Base-by-base conservation (phyloP, 2,329 filamentous ascomycete genomes). In the Fusarium sp. region DNA sequence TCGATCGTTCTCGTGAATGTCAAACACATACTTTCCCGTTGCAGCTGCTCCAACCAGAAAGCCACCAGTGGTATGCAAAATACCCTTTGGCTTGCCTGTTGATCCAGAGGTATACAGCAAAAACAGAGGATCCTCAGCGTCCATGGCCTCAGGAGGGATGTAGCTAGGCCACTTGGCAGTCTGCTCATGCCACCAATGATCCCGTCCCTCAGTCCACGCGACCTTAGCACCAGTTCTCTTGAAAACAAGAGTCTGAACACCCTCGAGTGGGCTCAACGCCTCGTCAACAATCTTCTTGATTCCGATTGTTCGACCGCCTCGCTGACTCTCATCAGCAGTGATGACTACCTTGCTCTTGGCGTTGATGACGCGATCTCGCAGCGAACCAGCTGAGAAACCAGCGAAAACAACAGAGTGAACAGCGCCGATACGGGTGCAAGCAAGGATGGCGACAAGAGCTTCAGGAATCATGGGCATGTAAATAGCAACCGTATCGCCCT, bases 381-480 rank as follows among this genome's bases (percentile, higher is more conserved):
- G 89, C 2, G 95, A 97, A 81, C 97, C 95, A 56, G 95, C 93
- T 28, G 95, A 97, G 88, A 98, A 98, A 64, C 95, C 95, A 60
- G 95, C 95, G 77, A 98, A 98, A 67, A 98, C 93, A 47, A 98
- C 95, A 0, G 95, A 97, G 88, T 98, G 95, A 12, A 98, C 88
- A 35, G 95, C 95, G 67, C 95, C 95, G 76, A 98, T 96, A 79
- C 95, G 93, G 23, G 91, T 86, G 82, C 94, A 96, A 59, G 95
- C 95, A 38, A 98, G 87, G 6, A 78, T 63, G 2, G 95, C 92
- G 78, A 98, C 87, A 61, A 98, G 78, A 2, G 95, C 95, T 83
- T 98, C 95, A 35, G 95, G 96, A 81, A 98, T 96, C 95, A 98
- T 98, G 80, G 95, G 95, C 75, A 98, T 86, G 86, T 98, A 98